phyloP scores from a whole-genome alignment of 345 rosid genomes.

The Brassica rapa region DNA sequence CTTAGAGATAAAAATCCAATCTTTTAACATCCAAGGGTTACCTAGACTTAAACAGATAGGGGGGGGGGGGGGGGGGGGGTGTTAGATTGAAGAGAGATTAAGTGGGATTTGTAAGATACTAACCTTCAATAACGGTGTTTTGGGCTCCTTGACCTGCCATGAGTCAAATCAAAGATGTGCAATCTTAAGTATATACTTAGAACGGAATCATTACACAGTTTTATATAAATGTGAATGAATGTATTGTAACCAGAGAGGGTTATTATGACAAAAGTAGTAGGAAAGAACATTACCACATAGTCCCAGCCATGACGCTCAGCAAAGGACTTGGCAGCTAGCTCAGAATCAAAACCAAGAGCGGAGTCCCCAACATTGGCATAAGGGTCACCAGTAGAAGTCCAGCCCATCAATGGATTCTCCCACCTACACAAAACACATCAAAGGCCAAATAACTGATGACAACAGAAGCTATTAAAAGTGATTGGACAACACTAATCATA shows the following conservation, averaged over 20 bases:
- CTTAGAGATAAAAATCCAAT: neutral
- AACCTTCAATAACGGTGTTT: slow-evolving; percentile 46
- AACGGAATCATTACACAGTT: neutral
- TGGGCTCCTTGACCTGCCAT: slow-evolving; percentile 75
- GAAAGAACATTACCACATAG: slow-evolving; percentile 53
- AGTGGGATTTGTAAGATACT: slow-evolving; percentile 6
- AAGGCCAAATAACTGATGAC: neutral
- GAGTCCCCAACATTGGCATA: slow-evolving; percentile 97
- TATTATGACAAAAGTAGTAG: neutral
- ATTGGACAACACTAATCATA: neutral
- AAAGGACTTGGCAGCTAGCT: slow-evolving; percentile 80
- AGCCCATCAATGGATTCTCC: slow-evolving; percentile 99
- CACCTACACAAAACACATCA: slow-evolving; percentile 54
- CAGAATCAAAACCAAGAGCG: slow-evolving; percentile 69
- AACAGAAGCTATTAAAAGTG: too few species aligned
- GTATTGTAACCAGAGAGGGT: neutral
- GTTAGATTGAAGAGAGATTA: neutral
- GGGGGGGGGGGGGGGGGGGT: neutral
- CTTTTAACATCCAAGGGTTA: neutral
- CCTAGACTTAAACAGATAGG: neutral
- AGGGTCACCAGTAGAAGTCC: slow-evolving; percentile 99
- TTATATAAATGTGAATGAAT: slow-evolving; percentile 3
- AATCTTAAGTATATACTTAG: neutral
- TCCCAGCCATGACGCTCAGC: slow-evolving; percentile 95
- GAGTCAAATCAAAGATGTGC: neutral